Base-by-base conservation (phyloP, 1,284 basidiomycete species). In the Paramarasmius palmivorus region DNA sequence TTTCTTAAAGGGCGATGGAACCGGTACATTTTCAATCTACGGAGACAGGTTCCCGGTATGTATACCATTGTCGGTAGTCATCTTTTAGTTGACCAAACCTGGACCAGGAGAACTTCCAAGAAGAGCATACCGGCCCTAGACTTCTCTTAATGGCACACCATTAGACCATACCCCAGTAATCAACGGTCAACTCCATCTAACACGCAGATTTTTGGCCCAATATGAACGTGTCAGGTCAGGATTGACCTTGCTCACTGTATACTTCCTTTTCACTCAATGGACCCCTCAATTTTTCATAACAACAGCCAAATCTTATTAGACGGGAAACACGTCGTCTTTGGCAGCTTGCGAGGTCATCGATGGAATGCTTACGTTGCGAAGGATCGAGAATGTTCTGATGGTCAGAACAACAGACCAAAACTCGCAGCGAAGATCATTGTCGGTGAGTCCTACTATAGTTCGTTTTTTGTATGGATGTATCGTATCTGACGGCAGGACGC, bases 261-360 rank as follows among this genome's bases (percentile, higher is more conserved):
- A 26, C 36, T 22, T 26, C 49, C n/a, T n/a, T n/a, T n/a, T n/a
- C n/a, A 22, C 46, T 19, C 20, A 53, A 56, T n/a, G n/a, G n/a
- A 7, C 39, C 36, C 19, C 52, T 44, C 8, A 97, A 86, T 99
- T 99, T 78, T 99, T 99, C 78, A 90, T 99, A 65, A 99, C 96
- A 0, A 94, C 92, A 0, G 93, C 88, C 14, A 90, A 92, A 55
- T 95, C 60, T 99, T 98, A 69, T 79, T 98, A 38, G 93, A 98
- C 66, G 90, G 90, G 49, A 98, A 97, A 68, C 95, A 98, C 68
- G 88, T 92, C 57, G 93, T 97, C 1, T 98, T 98, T 64, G 95
- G 95, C 10, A 88, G n/a, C n/a, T n/a, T n/a, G n/a, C n/a, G n/a
- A 85, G 59, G 92, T 97, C 32, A 81, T 90, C 57, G 92, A 94